These are phyloP conservation scores for Elongisporangium anandrum DNA, from an alignment of 352 stramenopile species.

Conservation along the genomic window DNA sequence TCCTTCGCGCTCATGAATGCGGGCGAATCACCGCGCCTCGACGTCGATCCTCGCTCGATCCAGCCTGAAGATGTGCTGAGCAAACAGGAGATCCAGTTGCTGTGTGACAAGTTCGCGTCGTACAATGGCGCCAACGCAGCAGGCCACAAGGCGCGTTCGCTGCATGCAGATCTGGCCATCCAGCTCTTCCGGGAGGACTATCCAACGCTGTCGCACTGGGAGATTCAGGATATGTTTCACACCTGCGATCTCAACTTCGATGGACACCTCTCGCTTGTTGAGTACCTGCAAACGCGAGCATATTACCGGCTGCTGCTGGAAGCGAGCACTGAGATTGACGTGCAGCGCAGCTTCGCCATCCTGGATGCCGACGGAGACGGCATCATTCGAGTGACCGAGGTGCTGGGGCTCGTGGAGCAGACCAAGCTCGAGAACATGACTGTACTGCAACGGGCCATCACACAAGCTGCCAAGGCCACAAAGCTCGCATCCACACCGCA, in stretches of 20 bases:
- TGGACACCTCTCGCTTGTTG: conserved; percentile 42
- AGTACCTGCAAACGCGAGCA: conserved; percentile 56
- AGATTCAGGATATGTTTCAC: conserved; percentile 50
- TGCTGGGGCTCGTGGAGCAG: conserved; percentile 46
- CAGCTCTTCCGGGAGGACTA: conserved; percentile 65
- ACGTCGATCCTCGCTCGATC: conserved; percentile 17
- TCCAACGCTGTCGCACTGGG: conserved; percentile 51
- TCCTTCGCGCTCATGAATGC: not conserved
- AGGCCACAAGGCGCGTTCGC: conserved; percentile 22
- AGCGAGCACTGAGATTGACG: conserved; percentile 43
- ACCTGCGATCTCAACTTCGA: conserved; percentile 62
- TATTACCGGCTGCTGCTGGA: conserved; percentile 54
- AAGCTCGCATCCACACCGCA: conserved; percentile 7
- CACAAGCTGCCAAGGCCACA: conserved; percentile 38
- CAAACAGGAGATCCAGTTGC: conserved; percentile 38
- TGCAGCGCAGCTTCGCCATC: conserved; percentile 58
- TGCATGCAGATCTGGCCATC: conserved; percentile 38
- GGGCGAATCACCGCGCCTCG: not conserved
- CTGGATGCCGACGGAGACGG: conserved; percentile 58
- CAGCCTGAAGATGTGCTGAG: conserved; percentile 35
- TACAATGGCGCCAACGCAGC: conserved; percentile 23
- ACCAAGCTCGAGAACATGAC: conserved; percentile 33
- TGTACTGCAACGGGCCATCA: conserved; percentile 45
- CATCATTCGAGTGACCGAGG: conserved; percentile 42
- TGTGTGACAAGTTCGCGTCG: conserved; percentile 44